Evolutionary conservation across 768 basidiomycete species (phyloP).

Genomic region (Russula sp.): DNA sequence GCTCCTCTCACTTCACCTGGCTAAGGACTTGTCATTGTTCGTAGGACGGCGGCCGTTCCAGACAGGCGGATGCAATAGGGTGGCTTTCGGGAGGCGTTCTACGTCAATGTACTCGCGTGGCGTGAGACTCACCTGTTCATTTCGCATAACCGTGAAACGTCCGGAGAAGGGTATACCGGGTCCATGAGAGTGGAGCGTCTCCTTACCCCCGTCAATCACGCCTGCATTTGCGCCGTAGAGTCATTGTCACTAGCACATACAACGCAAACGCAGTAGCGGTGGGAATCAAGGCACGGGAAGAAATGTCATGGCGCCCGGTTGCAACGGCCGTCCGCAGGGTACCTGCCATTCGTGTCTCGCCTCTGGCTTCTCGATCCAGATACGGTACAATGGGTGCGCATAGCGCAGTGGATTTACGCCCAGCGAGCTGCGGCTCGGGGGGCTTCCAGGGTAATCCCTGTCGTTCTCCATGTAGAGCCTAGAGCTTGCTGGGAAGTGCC

Average conservation of each 20-base stretch:
- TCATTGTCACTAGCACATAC: neutral
- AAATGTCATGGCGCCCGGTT: slow-evolving; percentile 1
- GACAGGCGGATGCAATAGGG: slow-evolving; percentile 2
- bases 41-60: neutral
- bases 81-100: neutral
- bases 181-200: neutral
- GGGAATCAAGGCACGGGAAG: slow-evolving; percentile 17
- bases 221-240: neutral
- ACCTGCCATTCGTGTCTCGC: slow-evolving; percentile 13
- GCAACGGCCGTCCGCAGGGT: neutral
- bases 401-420: slow-evolving; percentile 3
- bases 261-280: neutral
- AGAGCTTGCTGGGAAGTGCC: neutral
- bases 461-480: neutral
- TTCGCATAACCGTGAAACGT: slow-evolving; percentile 12
- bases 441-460: neutral
- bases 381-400: neutral
- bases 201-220: neutral
- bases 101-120: neutral
- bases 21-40: neutral
- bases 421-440: neutral
- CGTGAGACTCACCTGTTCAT: neutral
- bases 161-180: neutral
- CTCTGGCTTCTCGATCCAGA: neutral
- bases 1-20: neutral